Evolutionary conservation across 2,329 filamentous ascomycete genomes (phyloP), one percentile per base, ranked within the genome.

Genomic region (Keithomyces neogunnii): DNA sequence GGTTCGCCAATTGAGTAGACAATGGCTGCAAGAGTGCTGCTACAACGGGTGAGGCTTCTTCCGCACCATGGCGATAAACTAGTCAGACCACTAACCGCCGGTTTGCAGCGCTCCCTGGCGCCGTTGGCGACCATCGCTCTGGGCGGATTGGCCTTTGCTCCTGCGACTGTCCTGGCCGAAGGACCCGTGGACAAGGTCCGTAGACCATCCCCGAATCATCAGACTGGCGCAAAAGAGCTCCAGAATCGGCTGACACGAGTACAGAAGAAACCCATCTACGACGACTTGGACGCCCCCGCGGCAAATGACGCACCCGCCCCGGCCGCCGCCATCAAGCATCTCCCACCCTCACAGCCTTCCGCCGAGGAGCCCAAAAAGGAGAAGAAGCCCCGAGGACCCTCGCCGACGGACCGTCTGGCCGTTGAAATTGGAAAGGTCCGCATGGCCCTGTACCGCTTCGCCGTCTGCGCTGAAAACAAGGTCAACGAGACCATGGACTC

Each of bases 321-420:
- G 56, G 57, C 65, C 45, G 55, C 59, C 58, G 39, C 55, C 62
- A 50, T 58, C 60, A 45, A 50, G 62, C 47, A 57, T 59, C 45
- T 52, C 47, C 33, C 53, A 59, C 43, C 57, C 51, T 47, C 43
- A 54, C 63, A 49, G 45, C 56, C 60, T 63, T 67, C 67, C 57
- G 64, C 63, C 52, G 60, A 62, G 33, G 58, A 65, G 67, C 56
- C 66, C 67, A 63, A 66, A 51, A 44, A 26, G 43, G 47, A 46
- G 19, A 52, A 45, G 39, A 32, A 33, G 39, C 59, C 65, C 47
- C 67, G 67, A 54, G 70, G 73, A 56, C 88, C 89, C 11, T 89
- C 90, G 28, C 90, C 90, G 11, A 97, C 93, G 57, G 91, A 96
- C 70, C 86, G 90, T 47, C 81, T 99, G 38, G 89, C 93, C 53